Conservation (phyloP, 73 alveolate genomes). For the Symbiodinium natans region DNA sequence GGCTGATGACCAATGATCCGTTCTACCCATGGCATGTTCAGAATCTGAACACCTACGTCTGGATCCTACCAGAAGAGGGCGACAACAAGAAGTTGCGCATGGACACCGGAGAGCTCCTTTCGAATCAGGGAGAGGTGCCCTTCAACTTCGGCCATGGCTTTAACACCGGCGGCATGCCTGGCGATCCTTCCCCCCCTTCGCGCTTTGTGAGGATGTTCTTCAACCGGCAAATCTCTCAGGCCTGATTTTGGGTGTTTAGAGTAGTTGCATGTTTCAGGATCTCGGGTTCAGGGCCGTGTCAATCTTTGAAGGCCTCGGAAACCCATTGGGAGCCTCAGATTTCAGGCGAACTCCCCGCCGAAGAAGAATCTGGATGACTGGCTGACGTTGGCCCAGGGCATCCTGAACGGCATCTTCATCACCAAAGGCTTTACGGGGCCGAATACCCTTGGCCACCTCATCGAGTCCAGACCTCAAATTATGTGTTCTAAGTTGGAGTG, state of each 20-base stretch:
- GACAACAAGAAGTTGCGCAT: neutral
- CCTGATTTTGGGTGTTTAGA: neutral
- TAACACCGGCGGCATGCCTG: conserved; percentile 31
- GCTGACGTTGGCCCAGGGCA: conserved; percentile 13
- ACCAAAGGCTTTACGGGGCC: conserved; percentile 5
- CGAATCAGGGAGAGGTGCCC: conserved; percentile 12
- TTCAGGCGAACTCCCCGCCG: neutral
- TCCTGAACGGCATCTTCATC: conserved; percentile 35
- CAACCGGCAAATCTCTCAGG: conserved; percentile 10
- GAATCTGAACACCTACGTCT: conserved; percentile 17
- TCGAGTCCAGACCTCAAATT: neutral
- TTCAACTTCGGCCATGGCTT: conserved; percentile 37
- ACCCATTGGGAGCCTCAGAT: neutral
- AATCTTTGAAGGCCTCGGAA: too few relatives aligned
- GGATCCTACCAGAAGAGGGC: neutral
- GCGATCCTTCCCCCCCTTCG: conserved; percentile 49
- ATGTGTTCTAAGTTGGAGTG: neutral
- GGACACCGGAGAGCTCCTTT: neutral
- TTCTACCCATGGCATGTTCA: conserved; percentile 54
- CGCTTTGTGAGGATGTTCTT: conserved; percentile 46
- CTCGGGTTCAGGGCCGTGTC: neutral
- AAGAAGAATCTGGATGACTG: neutral
- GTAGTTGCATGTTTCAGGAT: neutral
- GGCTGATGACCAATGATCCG: conserved; percentile 61
- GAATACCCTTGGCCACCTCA: neutral